Evolutionary conservation across 2,329 filamentous ascomycete species (phyloP), one percentile per base, ranked within the genome.

Genomic region (Pseudogymnoascus sp.): DNA sequence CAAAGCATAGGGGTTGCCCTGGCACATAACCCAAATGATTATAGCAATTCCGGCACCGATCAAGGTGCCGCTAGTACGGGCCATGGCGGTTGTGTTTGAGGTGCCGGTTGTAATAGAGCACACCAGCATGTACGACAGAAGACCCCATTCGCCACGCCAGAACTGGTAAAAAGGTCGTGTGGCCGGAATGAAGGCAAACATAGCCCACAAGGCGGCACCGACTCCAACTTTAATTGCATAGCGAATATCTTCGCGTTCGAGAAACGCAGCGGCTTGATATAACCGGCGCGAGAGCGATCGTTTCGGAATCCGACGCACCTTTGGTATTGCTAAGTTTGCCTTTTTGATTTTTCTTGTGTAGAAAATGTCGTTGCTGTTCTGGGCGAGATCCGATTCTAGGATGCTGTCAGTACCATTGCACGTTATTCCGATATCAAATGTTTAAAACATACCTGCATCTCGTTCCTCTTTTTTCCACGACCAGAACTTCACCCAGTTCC

Each of bases 71-170:
- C 91, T 80, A 72, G 97, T 93, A 69, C 95, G 87, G 59, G 93
- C 87, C 71, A 87, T 86, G 3, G 92, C 93, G 0, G 93, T 97
- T 1, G 93, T 96, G 74, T 97, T 99, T 23, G 92, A 91, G 6
- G 95, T 92, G 28, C 95, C 95, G 21, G 97, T 93, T 0, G 93
- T 99, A 92, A 97, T 97, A 38, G 90, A 92, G 73, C 93, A 96
- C 23, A 99, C 95, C 72, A 97, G 87, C 93, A 97, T 97, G 78
- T 96, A 97, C 0, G 92, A 96, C 63, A 99, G 76, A 1, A 99
- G 81, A 21, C 95, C 95, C 95, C 95, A 99, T 80, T 99, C 95
- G 31, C 93, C 93, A 73, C 93, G 83, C 91, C 93, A 97, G 70
- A 89, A 88, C 61, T 86, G 82, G 73, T 97, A 99, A 18, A 89